A percentile compares a stretch with the other conserved stretches of the same genome.
Evolutionary conservation across 2,329 filamentous ascomycete genomes (phyloP).

Genomic region (Aureobasidium zeae): DNA sequence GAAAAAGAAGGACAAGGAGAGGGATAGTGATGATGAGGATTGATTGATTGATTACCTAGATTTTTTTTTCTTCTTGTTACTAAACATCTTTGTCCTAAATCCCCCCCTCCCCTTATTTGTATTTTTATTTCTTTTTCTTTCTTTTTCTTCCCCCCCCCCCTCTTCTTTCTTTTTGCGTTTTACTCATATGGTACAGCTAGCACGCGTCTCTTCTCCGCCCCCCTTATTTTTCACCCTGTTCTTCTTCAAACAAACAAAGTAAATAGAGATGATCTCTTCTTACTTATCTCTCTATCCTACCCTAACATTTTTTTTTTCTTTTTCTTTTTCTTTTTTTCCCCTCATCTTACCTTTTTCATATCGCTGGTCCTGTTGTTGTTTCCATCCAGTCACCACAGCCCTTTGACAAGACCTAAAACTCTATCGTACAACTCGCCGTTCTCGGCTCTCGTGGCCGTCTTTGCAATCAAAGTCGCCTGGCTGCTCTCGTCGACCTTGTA

Average conservation of each 20-base stretch:
- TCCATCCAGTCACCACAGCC: conserved; percentile 25
- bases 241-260: too few species aligned
- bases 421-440: conserved; percentile 35
- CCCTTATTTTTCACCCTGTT: too few species aligned
- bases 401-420: conserved; percentile 36
- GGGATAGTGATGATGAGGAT: conserved; percentile 2
- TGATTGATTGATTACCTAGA: not conserved
- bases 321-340: not conserved
- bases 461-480: conserved; percentile 34
- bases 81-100: not conserved
- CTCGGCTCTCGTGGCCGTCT: conserved; percentile 37
- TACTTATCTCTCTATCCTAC: too few species aligned
- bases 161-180: not conserved
- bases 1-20: conserved; percentile 2
- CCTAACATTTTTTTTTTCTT: not conserved
- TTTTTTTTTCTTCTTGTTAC: not conserved
- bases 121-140: not conserved
- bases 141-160: not conserved
- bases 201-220: too few species aligned
- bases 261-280: too few species aligned
- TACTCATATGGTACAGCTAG: too few species aligned
- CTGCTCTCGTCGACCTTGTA: conserved; percentile 37
- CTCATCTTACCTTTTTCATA: not conserved
- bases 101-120: too few species aligned
- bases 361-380: not conserved